These are phyloP conservation scores for Debaryomycetaceae sp. DNA, from an alignment of 1,139 yeast genomes.

Conservation along the genomic window DNA sequence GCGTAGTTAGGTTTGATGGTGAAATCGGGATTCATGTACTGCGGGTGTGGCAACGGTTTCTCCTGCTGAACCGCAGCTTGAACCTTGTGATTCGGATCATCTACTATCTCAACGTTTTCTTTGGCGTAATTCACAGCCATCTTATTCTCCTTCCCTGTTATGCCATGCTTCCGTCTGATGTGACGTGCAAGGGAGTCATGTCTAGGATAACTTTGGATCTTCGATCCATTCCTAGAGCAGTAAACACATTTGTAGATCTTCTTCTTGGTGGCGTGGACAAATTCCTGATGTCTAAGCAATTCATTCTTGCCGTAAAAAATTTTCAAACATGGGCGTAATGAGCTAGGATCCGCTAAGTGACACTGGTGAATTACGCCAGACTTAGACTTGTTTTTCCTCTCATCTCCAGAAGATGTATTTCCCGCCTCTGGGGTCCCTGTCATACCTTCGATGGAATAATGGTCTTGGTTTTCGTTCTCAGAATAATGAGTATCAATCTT, in stretches of 20 bases:
- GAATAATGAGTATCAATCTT: neutral
- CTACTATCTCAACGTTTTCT: constrained; percentile 39
- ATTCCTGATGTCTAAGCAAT: constrained; percentile 44
- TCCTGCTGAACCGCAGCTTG: constrained; percentile 9
- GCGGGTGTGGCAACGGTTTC: constrained; percentile 31
- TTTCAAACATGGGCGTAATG: constrained; percentile 32
- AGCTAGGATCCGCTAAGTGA: constrained; percentile 35
- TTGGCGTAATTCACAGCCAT: constrained; percentile 49
- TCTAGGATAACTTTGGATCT: constrained; percentile 43
- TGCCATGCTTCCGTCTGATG: constrained; percentile 44
- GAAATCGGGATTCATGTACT: constrained; percentile 27
- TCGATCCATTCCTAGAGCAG: constrained; percentile 35
- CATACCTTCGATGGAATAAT: neutral
- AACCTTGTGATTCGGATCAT: constrained; percentile 18
- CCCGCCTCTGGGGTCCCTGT: neutral
- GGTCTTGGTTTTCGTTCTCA: neutral
- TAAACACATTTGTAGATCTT: constrained; percentile 43
- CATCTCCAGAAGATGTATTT: constrained; percentile 1
- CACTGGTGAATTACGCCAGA: constrained; percentile 42
- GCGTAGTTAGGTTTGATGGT: constrained; percentile 29
- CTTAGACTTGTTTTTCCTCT: constrained; percentile 18
- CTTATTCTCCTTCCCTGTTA: constrained; percentile 46
- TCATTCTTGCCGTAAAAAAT: constrained; percentile 47
- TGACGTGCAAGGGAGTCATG: constrained; percentile 48
- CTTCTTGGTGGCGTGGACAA: constrained; percentile 47